phyloP scores from a whole-genome alignment of 192 early-diverging fungal species.

The Coemansia javaensis region DNA sequence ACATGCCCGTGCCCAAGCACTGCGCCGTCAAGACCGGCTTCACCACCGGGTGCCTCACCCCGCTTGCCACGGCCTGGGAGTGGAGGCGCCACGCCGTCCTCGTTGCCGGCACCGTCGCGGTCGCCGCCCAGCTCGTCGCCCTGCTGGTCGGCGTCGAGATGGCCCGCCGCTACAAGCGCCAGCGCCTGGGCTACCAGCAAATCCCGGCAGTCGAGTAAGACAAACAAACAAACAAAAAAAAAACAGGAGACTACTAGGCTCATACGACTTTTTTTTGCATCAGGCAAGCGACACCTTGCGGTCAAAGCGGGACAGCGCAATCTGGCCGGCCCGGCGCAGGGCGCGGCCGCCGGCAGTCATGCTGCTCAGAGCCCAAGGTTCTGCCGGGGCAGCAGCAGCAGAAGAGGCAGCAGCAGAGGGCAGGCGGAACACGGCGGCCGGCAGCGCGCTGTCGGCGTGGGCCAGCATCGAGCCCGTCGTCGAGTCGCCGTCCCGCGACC shows the following conservation, averaged over 20 bases:
- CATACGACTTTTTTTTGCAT: too few species aligned
- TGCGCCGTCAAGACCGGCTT: slow-evolving; percentile 43
- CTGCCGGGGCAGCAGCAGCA: not conserved
- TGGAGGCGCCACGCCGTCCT: slow-evolving; percentile 3
- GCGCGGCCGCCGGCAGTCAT: slow-evolving; percentile 40
- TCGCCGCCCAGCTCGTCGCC: slow-evolving; percentile 29
- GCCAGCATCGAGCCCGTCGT: slow-evolving; percentile 8
- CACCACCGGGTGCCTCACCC: slow-evolving; percentile 15
- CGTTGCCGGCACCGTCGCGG: slow-evolving; percentile 26
- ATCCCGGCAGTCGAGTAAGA: too few species aligned
- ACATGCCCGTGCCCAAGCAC: slow-evolving; percentile 44
- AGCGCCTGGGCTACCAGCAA: slow-evolving; percentile 26
- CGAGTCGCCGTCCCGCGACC: not conserved
- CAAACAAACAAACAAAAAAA: not conserved
- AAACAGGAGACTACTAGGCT: not conserved
- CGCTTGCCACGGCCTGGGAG: slow-evolving; percentile 26
- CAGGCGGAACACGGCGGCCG: slow-evolving; percentile 37
- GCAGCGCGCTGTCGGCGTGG: slow-evolving; percentile 13
- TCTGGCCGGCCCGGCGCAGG: slow-evolving; percentile 26
- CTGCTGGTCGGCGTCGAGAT: slow-evolving; percentile 39
- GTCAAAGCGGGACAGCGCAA: slow-evolving; percentile 25
- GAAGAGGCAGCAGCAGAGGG: too few species aligned
- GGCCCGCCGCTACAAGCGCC: slow-evolving; percentile 29
- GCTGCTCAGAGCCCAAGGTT: slow-evolving; percentile 23
- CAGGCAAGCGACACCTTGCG: slow-evolving; percentile 24